Conservation (phyloP, 2,329 filamentous ascomycete species). For the Xylariaceae sp. region DNA sequence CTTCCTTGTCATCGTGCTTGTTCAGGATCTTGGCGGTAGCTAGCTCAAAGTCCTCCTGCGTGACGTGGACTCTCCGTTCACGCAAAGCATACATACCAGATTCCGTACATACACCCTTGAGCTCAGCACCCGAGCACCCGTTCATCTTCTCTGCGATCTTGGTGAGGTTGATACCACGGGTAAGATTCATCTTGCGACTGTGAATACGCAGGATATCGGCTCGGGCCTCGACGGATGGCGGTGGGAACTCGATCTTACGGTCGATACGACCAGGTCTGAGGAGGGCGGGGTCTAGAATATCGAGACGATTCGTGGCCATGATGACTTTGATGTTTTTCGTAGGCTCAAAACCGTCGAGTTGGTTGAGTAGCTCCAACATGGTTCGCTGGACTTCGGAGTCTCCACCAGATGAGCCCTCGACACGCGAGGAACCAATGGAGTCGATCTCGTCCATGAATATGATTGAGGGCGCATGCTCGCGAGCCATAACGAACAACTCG, state of each 20-base stretch:
- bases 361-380: constrained; percentile 97
- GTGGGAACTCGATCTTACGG: constrained; percentile 98
- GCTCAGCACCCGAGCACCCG: constrained; percentile 91
- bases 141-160: constrained; percentile 99
- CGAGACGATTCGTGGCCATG: constrained; percentile 97
- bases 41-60: constrained; percentile 97
- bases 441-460: constrained; percentile 99
- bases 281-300: constrained; percentile 93
- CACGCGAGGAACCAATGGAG: constrained; percentile 94
- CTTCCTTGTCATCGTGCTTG: constrained; percentile 99
- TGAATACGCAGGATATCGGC: constrained; percentile 98
- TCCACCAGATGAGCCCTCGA: constrained; percentile 90
- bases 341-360: constrained; percentile 96
- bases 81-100: constrained; percentile 97
- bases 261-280: constrained; percentile 96
- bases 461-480: constrained; percentile 95
- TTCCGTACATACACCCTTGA: constrained; percentile 98
- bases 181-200: constrained; percentile 97
- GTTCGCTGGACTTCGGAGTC: constrained; percentile 98
- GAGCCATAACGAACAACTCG: constrained; percentile 97
- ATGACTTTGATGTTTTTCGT: constrained; percentile 99
- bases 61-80: constrained; percentile 94
- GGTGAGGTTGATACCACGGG: constrained; percentile 91
- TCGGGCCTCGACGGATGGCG: constrained; percentile 90
- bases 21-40: constrained; percentile 99